These are phyloP conservation scores for Entophlyctis luteolus DNA, from an alignment of 192 early-diverging fungal genomes.

Conservation along the genomic window DNA sequence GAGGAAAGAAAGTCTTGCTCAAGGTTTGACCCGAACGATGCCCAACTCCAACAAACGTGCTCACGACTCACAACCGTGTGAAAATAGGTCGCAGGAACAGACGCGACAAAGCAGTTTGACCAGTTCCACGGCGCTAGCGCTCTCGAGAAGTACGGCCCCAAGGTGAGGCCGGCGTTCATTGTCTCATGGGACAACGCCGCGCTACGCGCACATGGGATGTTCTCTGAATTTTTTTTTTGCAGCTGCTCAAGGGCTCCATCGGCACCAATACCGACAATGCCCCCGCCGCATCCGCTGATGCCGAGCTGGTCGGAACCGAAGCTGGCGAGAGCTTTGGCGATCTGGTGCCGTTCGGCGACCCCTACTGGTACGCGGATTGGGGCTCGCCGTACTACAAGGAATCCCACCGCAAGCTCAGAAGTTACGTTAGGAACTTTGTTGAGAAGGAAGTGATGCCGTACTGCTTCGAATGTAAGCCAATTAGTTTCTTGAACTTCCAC, in stretches of 20 bases:
- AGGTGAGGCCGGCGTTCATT: constrained; percentile 19
- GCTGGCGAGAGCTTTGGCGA: constrained; percentile 67
- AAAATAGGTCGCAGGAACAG: constrained; percentile 73
- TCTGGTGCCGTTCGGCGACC: constrained; percentile 72
- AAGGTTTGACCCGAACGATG: constrained; percentile 20
- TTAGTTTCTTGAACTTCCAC: background rate
- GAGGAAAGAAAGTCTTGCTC: constrained; percentile 57
- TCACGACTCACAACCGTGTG: no score
- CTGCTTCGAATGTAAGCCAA: constrained; percentile 56
- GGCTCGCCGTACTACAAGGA: constrained; percentile 76
- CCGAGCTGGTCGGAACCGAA: constrained; percentile 18
- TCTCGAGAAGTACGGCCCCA: constrained; percentile 61
- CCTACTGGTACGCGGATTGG: constrained; percentile 63
- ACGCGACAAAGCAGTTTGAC: constrained; percentile 82
- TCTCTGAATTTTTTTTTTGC: background rate
- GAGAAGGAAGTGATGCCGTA: constrained; percentile 75
- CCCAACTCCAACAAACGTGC: background rate
- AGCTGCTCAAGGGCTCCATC: constrained; percentile 60
- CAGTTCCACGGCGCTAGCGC: constrained; percentile 72
- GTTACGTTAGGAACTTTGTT: constrained; percentile 65
- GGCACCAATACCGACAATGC: constrained; percentile 38
- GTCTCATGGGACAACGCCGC: no score
- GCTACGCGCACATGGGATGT: no score
- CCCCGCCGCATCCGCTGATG: background rate
- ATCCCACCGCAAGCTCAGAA: constrained; percentile 60